Evolutionary conservation across 2,329 filamentous ascomycete species (phyloP).

Genomic region (Dactylellina haptotyla): DNA sequence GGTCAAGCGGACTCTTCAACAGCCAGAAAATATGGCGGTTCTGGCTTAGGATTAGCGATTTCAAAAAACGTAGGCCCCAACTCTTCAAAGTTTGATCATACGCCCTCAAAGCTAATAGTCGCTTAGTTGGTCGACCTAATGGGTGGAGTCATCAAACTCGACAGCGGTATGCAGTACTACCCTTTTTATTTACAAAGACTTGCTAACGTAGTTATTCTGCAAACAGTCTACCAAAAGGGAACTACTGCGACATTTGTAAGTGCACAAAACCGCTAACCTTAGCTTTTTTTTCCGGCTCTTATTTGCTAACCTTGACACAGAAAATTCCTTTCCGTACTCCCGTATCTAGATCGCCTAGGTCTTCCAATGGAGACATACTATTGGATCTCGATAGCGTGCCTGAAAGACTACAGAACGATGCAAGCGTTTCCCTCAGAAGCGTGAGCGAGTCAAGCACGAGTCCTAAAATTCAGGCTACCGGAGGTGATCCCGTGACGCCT

Average conservation of each 20-base stretch:
- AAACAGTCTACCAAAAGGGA: slow-evolving; percentile 38
- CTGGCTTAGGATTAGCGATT: slow-evolving; percentile 76
- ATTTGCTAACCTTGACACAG: background rate
- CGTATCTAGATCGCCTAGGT: slow-evolving; percentile 22
- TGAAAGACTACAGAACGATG: slow-evolving; percentile 69
- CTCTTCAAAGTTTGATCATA: background rate
- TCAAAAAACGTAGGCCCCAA: slow-evolving; percentile 72
- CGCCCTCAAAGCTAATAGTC: background rate
- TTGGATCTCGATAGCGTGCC: slow-evolving; percentile 67
- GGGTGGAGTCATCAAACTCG: slow-evolving; percentile 76
- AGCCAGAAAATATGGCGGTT: slow-evolving; percentile 59
- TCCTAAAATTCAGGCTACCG: slow-evolving; percentile 55
- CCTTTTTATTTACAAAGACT: background rate
- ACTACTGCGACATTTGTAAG: slow-evolving; percentile 44
- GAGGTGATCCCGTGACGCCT: slow-evolving; percentile 65
- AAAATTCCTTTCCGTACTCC: slow-evolving; percentile 48
- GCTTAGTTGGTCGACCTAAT: slow-evolving; percentile 75
- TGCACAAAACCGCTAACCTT: background rate
- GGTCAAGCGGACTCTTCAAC: slow-evolving; percentile 84
- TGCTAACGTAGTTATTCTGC: background rate
- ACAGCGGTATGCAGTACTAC: slow-evolving; percentile 61
- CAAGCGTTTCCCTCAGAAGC: slow-evolving; percentile 39
- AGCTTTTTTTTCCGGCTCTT: background rate
- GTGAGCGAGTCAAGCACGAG: slow-evolving; percentile 38
- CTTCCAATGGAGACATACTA: slow-evolving; percentile 18